phyloP scores from a whole-genome alignment of 139 green algal species.

The Coccomyxa sp. region DNA sequence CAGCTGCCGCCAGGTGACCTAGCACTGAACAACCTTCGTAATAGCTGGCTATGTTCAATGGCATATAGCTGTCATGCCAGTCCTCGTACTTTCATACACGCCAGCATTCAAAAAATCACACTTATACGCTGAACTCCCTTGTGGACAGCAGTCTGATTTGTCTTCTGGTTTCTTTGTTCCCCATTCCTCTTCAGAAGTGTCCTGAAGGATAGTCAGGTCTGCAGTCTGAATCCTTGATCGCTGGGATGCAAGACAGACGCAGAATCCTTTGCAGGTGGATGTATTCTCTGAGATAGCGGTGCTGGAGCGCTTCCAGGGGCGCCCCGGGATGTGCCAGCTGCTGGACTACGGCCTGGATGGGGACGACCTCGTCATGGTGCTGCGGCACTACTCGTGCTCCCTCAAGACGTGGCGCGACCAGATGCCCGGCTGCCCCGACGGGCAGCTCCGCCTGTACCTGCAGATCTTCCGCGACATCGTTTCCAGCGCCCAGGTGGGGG shows the following conservation, averaged over 20 bases:
- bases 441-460: constrained; percentile 44
- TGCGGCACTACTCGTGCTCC: constrained; percentile 60
- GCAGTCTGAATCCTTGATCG: neutral
- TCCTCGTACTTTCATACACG: neutral
- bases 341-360: constrained; percentile 63
- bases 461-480: constrained; percentile 37
- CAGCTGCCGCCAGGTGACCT: constrained; percentile 41
- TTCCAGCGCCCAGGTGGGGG: constrained; percentile 7
- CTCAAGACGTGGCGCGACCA: constrained; percentile 58
- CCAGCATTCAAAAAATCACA: neutral
- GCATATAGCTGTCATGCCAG: no score
- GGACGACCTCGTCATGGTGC: constrained; percentile 62
- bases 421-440: constrained; percentile 8
- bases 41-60: no score
- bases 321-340: constrained; percentile 45
- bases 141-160: neutral
- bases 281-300: constrained; percentile 68
- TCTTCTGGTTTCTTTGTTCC: neutral
- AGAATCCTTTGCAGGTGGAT: constrained; percentile 57
- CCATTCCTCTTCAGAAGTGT: neutral
- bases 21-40: no score
- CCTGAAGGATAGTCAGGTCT: neutral
- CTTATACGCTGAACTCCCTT: neutral
- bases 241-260: no score
- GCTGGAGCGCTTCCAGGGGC: constrained; percentile 41